Evolutionary conservation across 306 rosid genomes (phyloP), one percentile per base, ranked within the genome.

Genomic region (Quercus robur): DNA sequence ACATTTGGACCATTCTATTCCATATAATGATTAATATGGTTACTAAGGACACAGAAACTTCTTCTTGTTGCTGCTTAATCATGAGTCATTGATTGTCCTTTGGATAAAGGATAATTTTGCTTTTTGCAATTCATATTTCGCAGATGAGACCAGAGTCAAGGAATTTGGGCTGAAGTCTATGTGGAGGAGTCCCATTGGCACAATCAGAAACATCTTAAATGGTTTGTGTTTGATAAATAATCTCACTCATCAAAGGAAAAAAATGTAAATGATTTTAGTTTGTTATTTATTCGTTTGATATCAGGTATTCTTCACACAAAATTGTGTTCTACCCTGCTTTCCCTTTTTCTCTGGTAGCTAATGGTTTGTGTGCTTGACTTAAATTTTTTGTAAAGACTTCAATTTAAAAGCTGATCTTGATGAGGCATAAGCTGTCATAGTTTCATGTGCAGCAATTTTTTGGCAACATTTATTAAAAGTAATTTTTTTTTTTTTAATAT

Each of bases 181-280:
- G 98, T 95, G 99, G 99, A 91, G 98, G 87, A 95, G 99, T 81
- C 99, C 99, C 81, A 93, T 93, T 73, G 99, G 98, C 81, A 93
- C 99, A 76, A 95, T 95, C 64, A 85, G 98, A 82, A 95, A 95
- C 84, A 90, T 95, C 80, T 91, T 95, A 79, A 78, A 95, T 33
- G 99, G 98, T 94, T 77, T 78, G 90, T 87, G 46, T 80, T 71
- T 28, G 21, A 56, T 26, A 21, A 67, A 72, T 61, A 66, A 13
- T 3, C 10, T 21, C 17, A 12, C 41, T 52, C 19, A 31, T 82
- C 28, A 4, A 44, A 56, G 11, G 15, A 23, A 69, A 56, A 49
- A 61, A 77, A 25, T 73, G 46, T 70, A 70, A 77, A 62, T 74
- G 64, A 64, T 55, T 70, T 66, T 41, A 17, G 62, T 78, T 30